Evolutionary conservation across 768 basidiomycete species (phyloP).

Genomic region (Hericium rajendrae): DNA sequence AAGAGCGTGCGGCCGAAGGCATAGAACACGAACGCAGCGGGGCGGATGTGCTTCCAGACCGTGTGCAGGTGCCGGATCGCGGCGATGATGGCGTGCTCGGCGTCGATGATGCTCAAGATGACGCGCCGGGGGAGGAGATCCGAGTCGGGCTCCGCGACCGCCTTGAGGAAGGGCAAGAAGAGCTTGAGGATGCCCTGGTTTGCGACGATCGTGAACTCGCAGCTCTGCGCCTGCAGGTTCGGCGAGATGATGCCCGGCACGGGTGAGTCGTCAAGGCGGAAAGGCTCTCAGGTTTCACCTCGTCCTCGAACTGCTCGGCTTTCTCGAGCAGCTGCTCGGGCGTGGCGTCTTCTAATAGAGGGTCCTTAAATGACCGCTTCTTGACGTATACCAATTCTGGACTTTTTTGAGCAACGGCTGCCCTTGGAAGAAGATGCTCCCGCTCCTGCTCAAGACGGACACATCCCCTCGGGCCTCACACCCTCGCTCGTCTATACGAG

Average conservation of each 20-base stretch:
- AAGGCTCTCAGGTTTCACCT: too few relatives aligned
- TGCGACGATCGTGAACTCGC: slow-evolving; percentile 45
- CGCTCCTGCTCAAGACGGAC: too few relatives aligned
- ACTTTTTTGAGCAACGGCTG: too few relatives aligned
- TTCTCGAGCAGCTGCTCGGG: slow-evolving; percentile 45
- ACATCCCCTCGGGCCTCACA: too few relatives aligned
- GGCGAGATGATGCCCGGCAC: too few relatives aligned
- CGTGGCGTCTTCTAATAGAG: slow-evolving; percentile 21
- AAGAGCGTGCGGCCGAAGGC: too few relatives aligned
- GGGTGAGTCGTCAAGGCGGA: too few relatives aligned
- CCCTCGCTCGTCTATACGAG: too few relatives aligned
- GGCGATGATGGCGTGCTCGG: slow-evolving; percentile 55
- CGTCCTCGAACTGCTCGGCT: slow-evolving; percentile 44
- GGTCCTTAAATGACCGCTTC: slow-evolving; percentile 36
- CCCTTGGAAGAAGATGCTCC: too few relatives aligned
- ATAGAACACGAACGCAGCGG: too few relatives aligned
- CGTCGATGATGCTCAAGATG: slow-evolving; percentile 46
- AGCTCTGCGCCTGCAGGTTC: too few relatives aligned
- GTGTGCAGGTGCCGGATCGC: slow-evolving; percentile 35
- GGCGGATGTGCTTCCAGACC: too few relatives aligned
- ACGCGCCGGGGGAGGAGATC: slow-evolving; percentile 38
- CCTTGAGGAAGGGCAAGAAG: slow-evolving; percentile 56
- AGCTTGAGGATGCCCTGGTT: slow-evolving; percentile 52
- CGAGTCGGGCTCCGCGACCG: slow-evolving; percentile 15
- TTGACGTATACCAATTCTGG: slow-evolving; percentile 26